These are phyloP conservation scores for Ashbya aceris DNA, from an alignment of 1,139 yeast species.

Conservation along the genomic window DNA sequence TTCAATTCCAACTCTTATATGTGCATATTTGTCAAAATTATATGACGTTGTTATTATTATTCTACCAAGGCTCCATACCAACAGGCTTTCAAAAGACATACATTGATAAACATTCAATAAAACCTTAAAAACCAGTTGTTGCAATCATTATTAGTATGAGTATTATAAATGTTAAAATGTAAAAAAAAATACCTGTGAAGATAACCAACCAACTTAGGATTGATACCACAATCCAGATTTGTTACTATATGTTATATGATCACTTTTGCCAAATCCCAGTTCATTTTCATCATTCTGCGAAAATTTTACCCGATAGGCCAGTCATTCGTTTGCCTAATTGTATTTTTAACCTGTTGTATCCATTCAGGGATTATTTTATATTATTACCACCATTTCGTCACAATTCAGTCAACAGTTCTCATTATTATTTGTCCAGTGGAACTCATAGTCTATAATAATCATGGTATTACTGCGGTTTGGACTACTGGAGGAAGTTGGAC, in stretches of 20 bases:
- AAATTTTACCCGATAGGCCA: background rate
- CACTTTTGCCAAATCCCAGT: background rate
- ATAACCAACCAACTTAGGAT: background rate
- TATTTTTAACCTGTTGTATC: conserved; percentile 2
- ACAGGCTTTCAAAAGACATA: conserved; percentile 2
- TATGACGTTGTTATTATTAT: conserved; percentile 5
- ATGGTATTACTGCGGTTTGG: no score
- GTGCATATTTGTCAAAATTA: background rate
- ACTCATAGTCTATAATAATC: no score
- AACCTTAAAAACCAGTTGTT: conserved; percentile 1
- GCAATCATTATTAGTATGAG: conserved; percentile 1
- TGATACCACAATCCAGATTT: background rate
- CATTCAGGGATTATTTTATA: background rate
- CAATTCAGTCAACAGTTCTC: no score
- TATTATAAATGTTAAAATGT: conserved; percentile 1
- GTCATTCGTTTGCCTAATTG: conserved; percentile 3
- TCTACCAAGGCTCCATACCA: background rate
- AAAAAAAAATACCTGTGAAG: background rate
- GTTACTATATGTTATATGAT: conserved; percentile 1
- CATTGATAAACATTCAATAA: conserved; percentile 1
- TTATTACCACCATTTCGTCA: no score
- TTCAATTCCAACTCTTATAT: background rate
- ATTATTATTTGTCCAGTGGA: no score
- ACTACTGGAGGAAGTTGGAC: no score
- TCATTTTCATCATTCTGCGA: background rate